Evolutionary conservation across 495 filamentous ascomycete species (phyloP), one percentile per base, ranked within the genome.

Genomic region (Parathielavia appendiculata): DNA sequence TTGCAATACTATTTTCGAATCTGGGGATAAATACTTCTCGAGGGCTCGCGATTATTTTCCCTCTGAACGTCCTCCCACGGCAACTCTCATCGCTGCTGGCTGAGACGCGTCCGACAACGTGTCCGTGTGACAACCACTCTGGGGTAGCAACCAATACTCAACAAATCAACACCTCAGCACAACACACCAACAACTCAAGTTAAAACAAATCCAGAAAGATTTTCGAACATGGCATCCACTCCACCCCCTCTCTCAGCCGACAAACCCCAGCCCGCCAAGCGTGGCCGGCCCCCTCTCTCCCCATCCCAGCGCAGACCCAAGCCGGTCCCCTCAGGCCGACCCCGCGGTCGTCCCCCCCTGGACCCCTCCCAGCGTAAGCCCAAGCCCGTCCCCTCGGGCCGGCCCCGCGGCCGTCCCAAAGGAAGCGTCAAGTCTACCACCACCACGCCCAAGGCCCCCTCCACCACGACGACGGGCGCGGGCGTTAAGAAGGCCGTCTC

Each of bases 361-460:
- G 50, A 45, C 22, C 56, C 56, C 6, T 59, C 56, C 14, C 41
- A 53, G 49, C 51, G 58, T 39, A 72, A 75, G 62, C 59, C 62
- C 7, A 73, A 73, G 68, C 66, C 69, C 5, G 57, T 22, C 14
- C 73, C 76, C 23, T 54, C 69, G 30, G 76, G 76, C 30, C 71
- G 73, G 11, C 75, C 75, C 16, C 73, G 76, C 38, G 76, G 76
- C 47, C 64, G 76, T 14, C 76, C 76, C 61, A 70, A 73, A 51
- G 76, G 75, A 55, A 66, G 60, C 43, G 65, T 67, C 19, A 30
- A 30, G 26, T n/a, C n/a, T n/a, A 30, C 26, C 26, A 6, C 26
- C 6, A 30, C 26, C 26, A 30, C 26, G 26, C 3, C 68, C 23
- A 69, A 71, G 12, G n/a, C n/a, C n/a, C n/a, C n/a, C n/a, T n/a